Base-by-base conservation (phyloP, 148 eudicot species). In the Hydrangea macrophylla region DNA sequence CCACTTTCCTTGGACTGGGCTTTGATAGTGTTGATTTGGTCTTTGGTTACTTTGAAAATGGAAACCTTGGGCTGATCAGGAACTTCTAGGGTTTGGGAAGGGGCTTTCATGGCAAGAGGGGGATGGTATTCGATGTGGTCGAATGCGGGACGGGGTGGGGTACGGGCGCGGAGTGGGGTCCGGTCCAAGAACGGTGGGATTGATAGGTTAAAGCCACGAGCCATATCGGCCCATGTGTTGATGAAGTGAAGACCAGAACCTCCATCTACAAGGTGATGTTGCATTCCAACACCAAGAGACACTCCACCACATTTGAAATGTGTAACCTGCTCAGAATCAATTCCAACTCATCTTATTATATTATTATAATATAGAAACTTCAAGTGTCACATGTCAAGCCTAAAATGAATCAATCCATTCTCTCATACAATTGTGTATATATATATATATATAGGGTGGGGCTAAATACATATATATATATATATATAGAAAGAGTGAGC, bases 291-390 rank as follows among this genome's bases (percentile, higher is more conserved):
- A 18, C 86, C 86, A 15, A 83, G 78, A 0, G 83, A 76, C 0
- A 68, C 83, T 53, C 86, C 86, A 15, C 86, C 86, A 27, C 86
- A 83, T 72, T 77, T 77, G 81, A 83, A 83, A 70, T 72, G 65
- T 27, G 86, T 83, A 22, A 83, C 71, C 86, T 83, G 78, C 50
- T 28, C 35, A 44, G 24, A 32, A 50, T 9, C 24, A 26, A 69
- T 27, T 25, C 28, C 40, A 22, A 36, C n/a, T n/a, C n/a, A n/a
- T n/a, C n/a, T n/a, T n/a, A n/a, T n/a, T n/a, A n/a, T n/a, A n/a
- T n/a, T n/a, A n/a, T n/a, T n/a, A n/a, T n/a, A n/a, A n/a, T n/a
- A n/a, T n/a, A n/a, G n/a, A n/a, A n/a, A n/a, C n/a, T n/a, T n/a
- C n/a, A n/a, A n/a, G n/a, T n/a, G n/a, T n/a, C n/a, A n/a, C n/a